These are phyloP conservation scores for Tetradesmus lagerheimii DNA, from an alignment of 139 green algal species.

Conservation along the genomic window DNA sequence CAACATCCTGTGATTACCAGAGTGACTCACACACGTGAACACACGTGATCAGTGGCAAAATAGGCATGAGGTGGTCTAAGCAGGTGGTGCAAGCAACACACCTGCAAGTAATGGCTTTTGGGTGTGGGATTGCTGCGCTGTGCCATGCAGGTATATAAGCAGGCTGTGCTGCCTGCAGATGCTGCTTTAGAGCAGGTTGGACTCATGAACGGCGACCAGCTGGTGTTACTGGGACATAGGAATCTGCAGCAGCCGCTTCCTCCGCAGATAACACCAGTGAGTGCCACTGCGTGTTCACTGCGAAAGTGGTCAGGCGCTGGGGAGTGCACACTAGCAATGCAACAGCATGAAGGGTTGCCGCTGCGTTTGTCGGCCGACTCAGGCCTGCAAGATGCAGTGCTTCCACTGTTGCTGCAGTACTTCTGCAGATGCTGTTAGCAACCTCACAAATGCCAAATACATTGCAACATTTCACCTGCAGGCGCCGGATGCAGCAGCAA, in stretches of 20 bases:
- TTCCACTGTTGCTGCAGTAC: neutral
- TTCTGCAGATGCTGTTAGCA: neutral
- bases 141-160: slow-evolving; percentile 35
- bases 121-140: neutral
- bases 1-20: neutral
- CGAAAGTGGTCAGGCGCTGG: neutral
- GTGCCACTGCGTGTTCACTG: neutral
- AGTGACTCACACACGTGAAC: too few relatives aligned
- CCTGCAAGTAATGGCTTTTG: neutral
- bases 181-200: slow-evolving; percentile 24
- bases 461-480: neutral
- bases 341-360: too few relatives aligned
- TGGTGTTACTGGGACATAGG: slow-evolving; percentile 40
- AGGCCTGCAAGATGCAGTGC: neutral
- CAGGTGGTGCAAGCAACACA: too few relatives aligned
- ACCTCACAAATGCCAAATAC: neutral
- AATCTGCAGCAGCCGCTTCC: neutral
- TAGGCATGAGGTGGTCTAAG: too few relatives aligned
- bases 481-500: slow-evolving; percentile 30
- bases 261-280: slow-evolving; percentile 11
- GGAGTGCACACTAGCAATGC: too few relatives aligned
- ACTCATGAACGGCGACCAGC: slow-evolving; percentile 18
- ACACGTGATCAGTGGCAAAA: too few relatives aligned
- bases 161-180: neutral
- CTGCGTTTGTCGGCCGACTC: too few relatives aligned